Conservation (phyloP, 345 rosid genomes). For the Conringia planisiliqua region DNA sequence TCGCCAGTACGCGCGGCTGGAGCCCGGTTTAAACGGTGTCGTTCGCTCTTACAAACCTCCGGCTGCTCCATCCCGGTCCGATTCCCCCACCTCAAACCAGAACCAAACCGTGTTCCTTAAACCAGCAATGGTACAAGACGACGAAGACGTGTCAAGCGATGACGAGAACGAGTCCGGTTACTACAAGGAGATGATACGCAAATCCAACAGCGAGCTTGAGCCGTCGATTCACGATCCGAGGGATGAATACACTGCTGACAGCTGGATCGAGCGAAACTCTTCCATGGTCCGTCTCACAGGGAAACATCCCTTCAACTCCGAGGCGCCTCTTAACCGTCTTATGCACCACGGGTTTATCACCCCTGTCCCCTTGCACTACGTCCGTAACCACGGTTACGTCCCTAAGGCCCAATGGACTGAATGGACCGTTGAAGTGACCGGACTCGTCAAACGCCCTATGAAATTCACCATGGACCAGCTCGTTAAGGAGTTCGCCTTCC, state of each 20-base stretch:
- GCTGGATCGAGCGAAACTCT: slow-evolving; percentile 77
- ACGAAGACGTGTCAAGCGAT: slow-evolving; percentile 42
- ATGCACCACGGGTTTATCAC: slow-evolving; percentile 96
- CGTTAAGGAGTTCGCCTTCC: slow-evolving; percentile 49
- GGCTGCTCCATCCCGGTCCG: slow-evolving; percentile 38
- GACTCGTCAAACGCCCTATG: slow-evolving; percentile 59
- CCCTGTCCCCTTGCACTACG: slow-evolving; percentile 87
- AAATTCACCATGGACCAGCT: slow-evolving; percentile 78
- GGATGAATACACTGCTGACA: slow-evolving; percentile 71
- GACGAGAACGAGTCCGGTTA: slow-evolving; percentile 48
- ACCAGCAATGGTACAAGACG: slow-evolving; percentile 1
- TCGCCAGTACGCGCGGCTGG: slow-evolving; percentile 52
- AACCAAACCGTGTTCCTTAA: slow-evolving; percentile 21
- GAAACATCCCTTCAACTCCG: slow-evolving; percentile 91
- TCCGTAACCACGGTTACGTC: slow-evolving; percentile 82
- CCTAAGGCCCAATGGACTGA: slow-evolving; percentile 66
- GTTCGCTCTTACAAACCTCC: slow-evolving; percentile 48
- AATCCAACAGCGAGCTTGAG: slow-evolving; percentile 60
- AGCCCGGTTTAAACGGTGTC: slow-evolving; percentile 46
- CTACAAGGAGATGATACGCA: slow-evolving; percentile 45
- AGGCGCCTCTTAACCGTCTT: slow-evolving; percentile 64
- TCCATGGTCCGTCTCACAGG: slow-evolving; percentile 93
- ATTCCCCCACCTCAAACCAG: slow-evolving; percentile 27
- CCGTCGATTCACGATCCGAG: slow-evolving; percentile 55
- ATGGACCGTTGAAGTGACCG: slow-evolving; percentile 79